Percentiles rank a stretch among this genome's conserved stretches.
Conservation (phyloP, 345 rosid species). For the Eucalyptus albens region DNA sequence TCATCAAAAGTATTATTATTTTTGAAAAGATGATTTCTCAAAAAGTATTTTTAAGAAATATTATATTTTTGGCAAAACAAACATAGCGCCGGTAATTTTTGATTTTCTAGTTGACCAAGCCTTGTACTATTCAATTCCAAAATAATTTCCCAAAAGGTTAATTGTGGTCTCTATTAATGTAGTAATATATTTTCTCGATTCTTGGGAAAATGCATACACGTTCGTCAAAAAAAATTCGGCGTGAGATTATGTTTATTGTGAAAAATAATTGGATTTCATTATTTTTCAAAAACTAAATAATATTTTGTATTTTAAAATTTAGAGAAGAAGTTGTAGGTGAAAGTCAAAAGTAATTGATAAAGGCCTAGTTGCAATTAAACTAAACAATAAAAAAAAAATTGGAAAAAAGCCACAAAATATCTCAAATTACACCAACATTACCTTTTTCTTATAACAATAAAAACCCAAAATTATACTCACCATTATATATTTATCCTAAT, state of each 20-base stretch:
- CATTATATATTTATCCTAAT: fast-evolving
- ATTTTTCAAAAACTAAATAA: not conserved
- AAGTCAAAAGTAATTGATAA: not conserved
- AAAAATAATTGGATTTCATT: not conserved
- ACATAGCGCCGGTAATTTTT: not conserved
- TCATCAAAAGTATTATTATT: no score
- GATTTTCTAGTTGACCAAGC: not conserved
- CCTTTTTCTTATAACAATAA: not conserved
- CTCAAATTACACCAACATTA: not conserved
- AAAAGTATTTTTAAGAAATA: no score
- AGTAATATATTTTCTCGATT: not conserved
- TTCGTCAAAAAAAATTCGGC: not conserved
- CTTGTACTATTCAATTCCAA: not conserved
- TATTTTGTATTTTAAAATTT: not conserved
- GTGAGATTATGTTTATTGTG: not conserved
- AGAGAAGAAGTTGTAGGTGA: not conserved
- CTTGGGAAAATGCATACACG: not conserved
- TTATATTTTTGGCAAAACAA: no score
- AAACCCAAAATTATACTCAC: not conserved
- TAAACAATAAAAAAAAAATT: not conserved
- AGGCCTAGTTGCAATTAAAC: not conserved
- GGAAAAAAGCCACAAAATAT: not conserved
- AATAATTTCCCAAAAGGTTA: not conserved
- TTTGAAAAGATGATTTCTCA: not conserved
- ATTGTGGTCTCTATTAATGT: not conserved